phyloP scores from a whole-genome alignment of 805 yeast species.

The Ogataea parapolymorpha region DNA sequence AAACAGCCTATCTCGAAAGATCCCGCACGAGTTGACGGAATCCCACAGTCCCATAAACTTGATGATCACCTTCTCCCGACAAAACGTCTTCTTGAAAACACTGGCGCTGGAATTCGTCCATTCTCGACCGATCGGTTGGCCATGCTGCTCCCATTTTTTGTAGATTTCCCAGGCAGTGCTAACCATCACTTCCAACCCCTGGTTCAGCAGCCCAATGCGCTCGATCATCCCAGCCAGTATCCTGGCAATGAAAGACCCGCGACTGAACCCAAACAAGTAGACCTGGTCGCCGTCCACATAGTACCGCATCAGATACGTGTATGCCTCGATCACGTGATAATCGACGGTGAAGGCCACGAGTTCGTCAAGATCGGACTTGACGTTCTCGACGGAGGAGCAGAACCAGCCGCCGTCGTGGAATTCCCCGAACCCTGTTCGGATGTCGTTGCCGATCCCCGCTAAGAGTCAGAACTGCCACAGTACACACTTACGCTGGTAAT shows the following conservation, averaged over 20 bases:
- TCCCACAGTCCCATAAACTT: conserved; percentile 69
- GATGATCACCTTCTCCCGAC: conserved; percentile 40
- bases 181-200: conserved; percentile 54
- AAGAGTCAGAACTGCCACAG: not conserved
- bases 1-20: conserved; percentile 53
- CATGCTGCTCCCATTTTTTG: conserved; percentile 56
- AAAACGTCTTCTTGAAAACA: conserved; percentile 55
- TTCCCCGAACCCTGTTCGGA: conserved; percentile 38
- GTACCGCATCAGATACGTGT: conserved; percentile 46
- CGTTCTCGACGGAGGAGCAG: conserved; percentile 11
- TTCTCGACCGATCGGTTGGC: conserved; percentile 42
- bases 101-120: conserved; percentile 45
- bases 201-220: conserved; percentile 54
- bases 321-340: conserved; percentile 56
- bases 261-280: conserved; percentile 53
- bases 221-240: conserved; percentile 65
- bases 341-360: conserved; percentile 53
- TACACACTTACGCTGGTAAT: conserved; percentile 49
- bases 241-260: conserved; percentile 68
- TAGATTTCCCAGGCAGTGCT: conserved; percentile 63
- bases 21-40: conserved; percentile 64
- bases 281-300: conserved; percentile 50
- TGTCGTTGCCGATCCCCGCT: conserved; percentile 60
- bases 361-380: conserved; percentile 19
- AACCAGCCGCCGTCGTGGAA: conserved; percentile 21